Base-by-base conservation (phyloP, 2,329 filamentous ascomycete genomes). In the Epichloe aotearoae region DNA sequence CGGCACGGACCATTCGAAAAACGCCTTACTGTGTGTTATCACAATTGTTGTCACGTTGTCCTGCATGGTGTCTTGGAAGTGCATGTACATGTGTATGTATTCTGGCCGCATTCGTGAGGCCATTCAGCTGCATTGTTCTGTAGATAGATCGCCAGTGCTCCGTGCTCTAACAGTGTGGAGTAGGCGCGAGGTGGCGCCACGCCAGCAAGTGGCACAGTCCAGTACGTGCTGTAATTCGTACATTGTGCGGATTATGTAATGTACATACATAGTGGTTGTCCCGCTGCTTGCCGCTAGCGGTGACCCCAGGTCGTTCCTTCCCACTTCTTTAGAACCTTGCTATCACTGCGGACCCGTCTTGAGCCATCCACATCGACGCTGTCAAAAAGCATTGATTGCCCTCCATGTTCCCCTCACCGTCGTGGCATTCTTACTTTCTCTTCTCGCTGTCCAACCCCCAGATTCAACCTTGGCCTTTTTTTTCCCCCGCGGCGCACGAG, bases 241-340 rank as follows among this genome's bases (percentile, higher is more conserved):
- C 20, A 23, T 23, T 23, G 4, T 23, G 4, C 4, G 20, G 20
- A 20, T 20, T 20, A 20, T 20, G 20, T 20, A 19, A 19, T 19
- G 19, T 19, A 20, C 20, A 20, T 20, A 20, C 20, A 3, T 20
- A 19, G 19, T 19, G 19, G 19, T 19, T 19, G 19, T 3, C 19
- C 19, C n/a, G n/a, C n/a, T 17, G 40, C 37, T 36, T 46, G 46
- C 43, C 37, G 50, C 51, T 50, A 43, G 42, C 43, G 47, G 50
- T 12, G 17, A 14, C 30, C 30, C 38, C 47, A 50, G 47, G 33
- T 40, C 23, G 37, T 42, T 17, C 42, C 33, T 52, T 49, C 38
- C 47, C 43, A 50, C 47, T 52, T 40, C 49, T 47, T 43, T 10
- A n/a, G 10, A 38, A n/a, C 36, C 33, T n/a, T 17, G 17, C 8